These are phyloP conservation scores for Verticillium zaregamsianum DNA, from an alignment of 2,329 filamentous ascomycete genomes.

Conservation along the genomic window DNA sequence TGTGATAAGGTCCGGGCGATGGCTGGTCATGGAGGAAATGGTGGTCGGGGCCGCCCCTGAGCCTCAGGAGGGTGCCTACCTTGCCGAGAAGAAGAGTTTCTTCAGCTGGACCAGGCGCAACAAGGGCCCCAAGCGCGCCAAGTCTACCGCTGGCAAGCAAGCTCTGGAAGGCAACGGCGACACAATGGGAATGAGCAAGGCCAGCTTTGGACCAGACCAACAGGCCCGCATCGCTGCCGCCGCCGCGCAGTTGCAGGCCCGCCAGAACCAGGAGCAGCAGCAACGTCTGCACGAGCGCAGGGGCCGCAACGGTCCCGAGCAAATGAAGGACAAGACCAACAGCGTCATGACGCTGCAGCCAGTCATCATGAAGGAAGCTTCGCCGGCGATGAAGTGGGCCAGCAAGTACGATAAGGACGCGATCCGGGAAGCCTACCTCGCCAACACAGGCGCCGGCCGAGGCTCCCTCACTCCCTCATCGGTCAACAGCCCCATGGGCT, in stretches of 20 bases:
- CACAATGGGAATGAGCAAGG: constrained; percentile 60
- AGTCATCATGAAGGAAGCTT: constrained; percentile 78
- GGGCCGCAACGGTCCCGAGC: constrained; percentile 51
- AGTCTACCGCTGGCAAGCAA: constrained; percentile 61
- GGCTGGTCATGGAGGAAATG: constrained; percentile 95
- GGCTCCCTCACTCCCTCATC: constrained; percentile 49
- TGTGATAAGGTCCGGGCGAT: constrained; percentile 71
- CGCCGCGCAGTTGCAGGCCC: constrained; percentile 75
- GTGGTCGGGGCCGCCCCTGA: constrained; percentile 88
- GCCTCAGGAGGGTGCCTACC: constrained; percentile 79
- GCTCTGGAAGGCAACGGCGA: constrained; percentile 39
- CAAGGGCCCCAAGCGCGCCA: constrained; percentile 60
- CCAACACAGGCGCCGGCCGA: constrained; percentile 67
- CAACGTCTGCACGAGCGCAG: constrained; percentile 37
- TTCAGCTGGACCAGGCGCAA: constrained; percentile 80
- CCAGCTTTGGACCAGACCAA: constrained; percentile 83
- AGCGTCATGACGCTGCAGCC: constrained; percentile 88
- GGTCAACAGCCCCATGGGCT: constrained; percentile 17
- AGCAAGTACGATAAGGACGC: constrained; percentile 89
- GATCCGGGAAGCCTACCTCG: constrained; percentile 81
- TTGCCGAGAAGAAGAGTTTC: constrained; percentile 92
- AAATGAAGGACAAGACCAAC: constrained; percentile 70
- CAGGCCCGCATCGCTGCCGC: constrained; percentile 91
- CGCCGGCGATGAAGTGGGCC: constrained; percentile 94
- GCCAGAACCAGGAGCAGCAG: constrained; percentile 56